These are phyloP conservation scores for Euclidium syriacum DNA, from an alignment of 345 rosid species.

Conservation along the genomic window DNA sequence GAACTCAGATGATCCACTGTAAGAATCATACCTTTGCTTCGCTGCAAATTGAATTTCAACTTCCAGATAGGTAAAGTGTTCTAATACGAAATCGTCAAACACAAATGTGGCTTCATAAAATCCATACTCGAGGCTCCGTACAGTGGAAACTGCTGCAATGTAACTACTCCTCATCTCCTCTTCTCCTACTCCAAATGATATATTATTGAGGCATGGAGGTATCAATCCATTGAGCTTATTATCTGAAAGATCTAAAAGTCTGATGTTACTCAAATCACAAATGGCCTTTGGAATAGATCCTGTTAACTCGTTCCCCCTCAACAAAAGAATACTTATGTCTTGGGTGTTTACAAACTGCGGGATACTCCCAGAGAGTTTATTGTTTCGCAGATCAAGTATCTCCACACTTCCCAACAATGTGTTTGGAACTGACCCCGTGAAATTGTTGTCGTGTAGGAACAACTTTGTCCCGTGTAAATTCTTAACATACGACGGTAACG, in stretches of 20 bases:
- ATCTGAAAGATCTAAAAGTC: background rate
- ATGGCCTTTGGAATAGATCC: background rate
- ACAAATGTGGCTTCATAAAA: too few relatives aligned
- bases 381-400: background rate
- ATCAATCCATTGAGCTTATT: conserved; percentile 1
- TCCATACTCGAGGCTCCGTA: too few relatives aligned
- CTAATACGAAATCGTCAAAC: too few relatives aligned
- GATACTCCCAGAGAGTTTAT: background rate
- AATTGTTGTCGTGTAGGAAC: background rate
- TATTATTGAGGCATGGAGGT: conserved; percentile 4
- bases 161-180: too few relatives aligned
- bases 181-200: background rate
- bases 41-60: too few relatives aligned
- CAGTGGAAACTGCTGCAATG: too few relatives aligned
- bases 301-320: background rate
- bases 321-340: background rate
- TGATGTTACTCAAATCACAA: background rate
- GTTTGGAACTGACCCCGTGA: background rate
- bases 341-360: background rate
- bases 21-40: too few relatives aligned
- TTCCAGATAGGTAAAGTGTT: too few relatives aligned
- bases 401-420: background rate
- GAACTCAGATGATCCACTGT: too few relatives aligned
- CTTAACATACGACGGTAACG: background rate
- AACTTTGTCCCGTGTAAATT: rapidly evolving